Base-by-base conservation (phyloP, 1,284 basidiomycete genomes). In the Stereum hirsutum region DNA sequence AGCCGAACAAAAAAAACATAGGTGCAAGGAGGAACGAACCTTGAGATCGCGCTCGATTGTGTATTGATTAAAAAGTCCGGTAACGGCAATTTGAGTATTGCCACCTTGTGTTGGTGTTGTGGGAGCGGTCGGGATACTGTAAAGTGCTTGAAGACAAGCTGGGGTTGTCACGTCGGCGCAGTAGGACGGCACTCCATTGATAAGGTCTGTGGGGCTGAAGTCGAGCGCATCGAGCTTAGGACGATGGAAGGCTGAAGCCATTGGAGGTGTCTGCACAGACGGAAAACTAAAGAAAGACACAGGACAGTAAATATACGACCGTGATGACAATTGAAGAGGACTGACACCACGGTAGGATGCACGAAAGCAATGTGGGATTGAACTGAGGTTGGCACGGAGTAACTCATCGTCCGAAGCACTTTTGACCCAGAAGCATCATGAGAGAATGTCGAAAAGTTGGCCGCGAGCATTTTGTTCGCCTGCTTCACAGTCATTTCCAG, bases 331-430 rank as follows among this genome's bases (percentile, higher is more conserved):
- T 5, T 17, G 12, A 31, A n/a, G 24, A 7, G 19, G 39, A 50
- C 52, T 35, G 37, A 52, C 49, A 38, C 38, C n/a, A 43, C 44
- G 8, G 55, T 55, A 12, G 56, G 56, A 44, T 56, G 54, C 3
- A 54, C 47, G 11, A 60, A 43, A 8, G 59, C 52, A 33, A 64
- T 49, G 42, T 62, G 57, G n/a, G 49, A 49, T 30, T 55, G 36
- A 15, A 64, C 46, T 15, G 51, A 52, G 2, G 45, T 33, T 3
- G 61, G 62, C 24, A 64, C 47, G 4, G 60, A 61, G 49, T 63
- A 63, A 1, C 55, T 49, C 23, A 63, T 51, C 7, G 60, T 63
- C 34, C 61, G 59, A 33, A 54, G 38, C 17, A 46, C 31, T 20
- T 46, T 41, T 44, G 54, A 42, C 37, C 57, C 54, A 17, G 48